Percentiles rank a stretch among this genome's conserved stretches.
These are phyloP conservation scores for Penicillium sclerotigenum DNA, from an alignment of 2,329 filamentous ascomycete genomes.

Conservation along the genomic window DNA sequence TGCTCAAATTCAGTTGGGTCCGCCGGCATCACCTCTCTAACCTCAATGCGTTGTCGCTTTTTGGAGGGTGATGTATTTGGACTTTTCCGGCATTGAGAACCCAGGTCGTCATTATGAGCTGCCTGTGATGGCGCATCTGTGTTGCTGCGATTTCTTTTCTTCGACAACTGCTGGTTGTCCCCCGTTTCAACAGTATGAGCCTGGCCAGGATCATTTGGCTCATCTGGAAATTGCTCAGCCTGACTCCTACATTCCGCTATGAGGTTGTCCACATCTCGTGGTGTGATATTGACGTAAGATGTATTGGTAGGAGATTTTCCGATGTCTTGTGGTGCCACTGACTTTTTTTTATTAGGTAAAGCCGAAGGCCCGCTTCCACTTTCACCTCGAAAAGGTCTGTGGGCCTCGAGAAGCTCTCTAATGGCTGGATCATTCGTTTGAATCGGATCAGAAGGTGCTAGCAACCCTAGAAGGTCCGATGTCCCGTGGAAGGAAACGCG, in stretches of 20 bases:
- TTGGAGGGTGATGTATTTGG: background rate
- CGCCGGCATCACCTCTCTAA: background rate
- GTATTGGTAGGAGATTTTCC: background rate
- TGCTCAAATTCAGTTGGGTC: background rate
- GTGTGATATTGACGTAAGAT: background rate
- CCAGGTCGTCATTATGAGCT: background rate
- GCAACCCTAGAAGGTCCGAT: conserved; percentile 9
- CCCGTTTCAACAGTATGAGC: background rate
- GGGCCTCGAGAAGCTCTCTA: background rate
- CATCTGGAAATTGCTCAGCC: background rate
- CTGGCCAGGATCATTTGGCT: background rate
- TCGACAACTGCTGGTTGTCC: background rate
- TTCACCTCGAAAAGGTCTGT: background rate
- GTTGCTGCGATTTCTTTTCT: conserved; percentile 14
- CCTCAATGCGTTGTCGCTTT: conserved; percentile 16
- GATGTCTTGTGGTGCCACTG: background rate
- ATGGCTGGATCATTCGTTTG: background rate
- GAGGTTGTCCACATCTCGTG: background rate
- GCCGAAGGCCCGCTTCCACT: background rate
- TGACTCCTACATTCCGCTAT: background rate
- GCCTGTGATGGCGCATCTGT: background rate
- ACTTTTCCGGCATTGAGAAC: background rate
- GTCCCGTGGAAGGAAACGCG: background rate
- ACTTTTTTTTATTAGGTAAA: background rate
- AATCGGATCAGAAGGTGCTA: background rate